Percentiles rank a stretch among this genome's conserved stretches.
phyloP scores from a whole-genome alignment of 1,284 basidiomycete genomes.

The Trametes polyzona region DNA sequence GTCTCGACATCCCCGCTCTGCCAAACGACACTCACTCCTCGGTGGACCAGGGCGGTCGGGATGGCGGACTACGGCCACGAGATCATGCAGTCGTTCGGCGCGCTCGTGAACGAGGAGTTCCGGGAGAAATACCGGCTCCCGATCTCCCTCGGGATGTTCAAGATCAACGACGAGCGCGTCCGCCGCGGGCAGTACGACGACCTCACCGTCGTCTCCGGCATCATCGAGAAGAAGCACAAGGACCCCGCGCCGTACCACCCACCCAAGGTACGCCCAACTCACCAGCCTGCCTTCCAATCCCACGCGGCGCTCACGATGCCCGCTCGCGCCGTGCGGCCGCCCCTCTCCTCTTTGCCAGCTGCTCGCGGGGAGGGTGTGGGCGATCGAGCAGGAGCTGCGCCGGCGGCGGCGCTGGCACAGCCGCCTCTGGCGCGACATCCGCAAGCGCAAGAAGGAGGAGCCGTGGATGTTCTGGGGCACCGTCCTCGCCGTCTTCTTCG shows the following conservation, averaged over 20 bases:
- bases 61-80: conserved; percentile 12
- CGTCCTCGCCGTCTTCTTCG: conserved; percentile 22
- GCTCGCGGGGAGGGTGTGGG: conserved; percentile 10
- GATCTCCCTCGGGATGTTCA: conserved; percentile 20
- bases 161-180: conserved; percentile 9
- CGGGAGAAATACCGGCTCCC: conserved; percentile 19
- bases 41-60: conserved; percentile 13
- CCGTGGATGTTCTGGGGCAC: conserved; percentile 26
- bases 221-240: conserved; percentile 11
- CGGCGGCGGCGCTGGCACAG: conserved; percentile 18
- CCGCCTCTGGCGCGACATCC: conserved; percentile 20
- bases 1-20: too few species aligned
- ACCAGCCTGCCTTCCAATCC: neutral
- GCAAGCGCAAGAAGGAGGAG: conserved; percentile 18
- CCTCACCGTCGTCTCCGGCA: conserved; percentile 15
- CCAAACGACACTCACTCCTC: neutral
- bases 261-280: neutral
- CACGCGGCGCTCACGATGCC: neutral
- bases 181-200: conserved; percentile 10
- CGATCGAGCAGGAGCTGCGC: conserved; percentile 11
- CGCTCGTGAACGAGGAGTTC: conserved; percentile 13
- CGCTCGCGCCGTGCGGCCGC: neutral
- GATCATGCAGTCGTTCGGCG: conserved; percentile 14
- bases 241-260: neutral
- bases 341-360: neutral